Base-by-base conservation (phyloP, 1,284 basidiomycete genomes). In the Termitomyces sp. region DNA sequence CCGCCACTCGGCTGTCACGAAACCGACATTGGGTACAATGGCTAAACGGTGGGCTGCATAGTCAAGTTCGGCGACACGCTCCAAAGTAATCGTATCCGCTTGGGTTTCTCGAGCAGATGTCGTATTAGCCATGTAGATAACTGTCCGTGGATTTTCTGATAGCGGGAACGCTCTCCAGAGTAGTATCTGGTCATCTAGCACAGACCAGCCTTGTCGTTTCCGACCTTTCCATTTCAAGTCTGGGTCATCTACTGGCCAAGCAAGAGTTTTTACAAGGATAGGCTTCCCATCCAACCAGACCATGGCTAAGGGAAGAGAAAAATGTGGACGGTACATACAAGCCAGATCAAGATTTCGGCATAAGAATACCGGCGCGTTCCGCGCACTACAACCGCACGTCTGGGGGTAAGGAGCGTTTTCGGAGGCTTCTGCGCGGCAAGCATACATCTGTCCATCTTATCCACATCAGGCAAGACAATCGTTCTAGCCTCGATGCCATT, bases 221-320 rank as follows among this genome's bases (percentile, higher is more conserved):
- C 17, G 44, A 38, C 44, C 26, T 38, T 33, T 24, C 30, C 13
- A 17, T 28, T 38, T 24, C 19, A 47, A 24, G 19, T 34, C 45
- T 24, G 46, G 33, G 19, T 38, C 46, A 38, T 48, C 34, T 7
- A 21, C 34, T 17, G 31, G 46, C 46, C 46, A 48, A 36, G 21
- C 9, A 5, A 48, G 21, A 0, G 34, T 21, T 38, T 48, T 48
- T 4, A 24, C 13, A 9, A 34, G 7, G 19, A 3, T 21, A 26
- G 46, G 33, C 19, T 48, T 48, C n/a, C 46, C 46, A 7, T 48
- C 46, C 21, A 48, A 26, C 46, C 46, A 47, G 46, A 47, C 46
- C 46, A 47, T 47, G 30, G 17, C 28, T 3, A 9, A n/a, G 1
- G 30, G 8, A 17, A 33, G n/a, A 43, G 42, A 43, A n/a, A 13